These are phyloP conservation scores for Stemphylium vesicarium DNA, from an alignment of 2,329 filamentous ascomycete species.

Conservation along the genomic window DNA sequence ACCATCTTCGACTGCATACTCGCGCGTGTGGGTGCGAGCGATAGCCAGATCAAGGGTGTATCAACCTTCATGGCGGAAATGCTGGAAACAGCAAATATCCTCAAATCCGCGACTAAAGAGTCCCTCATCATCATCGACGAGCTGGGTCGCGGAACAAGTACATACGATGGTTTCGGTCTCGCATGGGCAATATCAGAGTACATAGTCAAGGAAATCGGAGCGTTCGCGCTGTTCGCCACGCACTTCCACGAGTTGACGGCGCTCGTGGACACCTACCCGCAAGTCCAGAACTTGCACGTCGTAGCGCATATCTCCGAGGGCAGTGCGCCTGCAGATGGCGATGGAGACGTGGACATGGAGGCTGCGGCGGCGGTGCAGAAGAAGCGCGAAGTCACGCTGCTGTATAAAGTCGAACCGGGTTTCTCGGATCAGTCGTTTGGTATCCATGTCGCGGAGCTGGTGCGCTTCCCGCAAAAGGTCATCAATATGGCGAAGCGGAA, in stretches of 20 bases:
- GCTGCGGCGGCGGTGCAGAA: constrained; percentile 47
- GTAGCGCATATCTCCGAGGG: constrained; percentile 82
- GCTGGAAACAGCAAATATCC: constrained; percentile 97
- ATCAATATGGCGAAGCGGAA: constrained; percentile 99
- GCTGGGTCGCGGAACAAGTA: constrained; percentile 92
- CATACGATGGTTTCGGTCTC: constrained; percentile 98
- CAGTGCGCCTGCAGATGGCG: constrained; percentile 9
- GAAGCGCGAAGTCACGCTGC: constrained; percentile 80
- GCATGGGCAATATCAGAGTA: constrained; percentile 99
- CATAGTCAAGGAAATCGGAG: constrained; percentile 93
- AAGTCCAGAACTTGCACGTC: constrained; percentile 92
- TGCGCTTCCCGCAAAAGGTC: constrained; percentile 95
- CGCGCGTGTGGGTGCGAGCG: constrained; percentile 91
- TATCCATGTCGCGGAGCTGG: constrained; percentile 96
- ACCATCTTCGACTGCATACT: constrained; percentile 98
- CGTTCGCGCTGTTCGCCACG: constrained; percentile 93
- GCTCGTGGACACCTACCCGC: constrained; percentile 81
- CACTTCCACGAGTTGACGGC: constrained; percentile 98
- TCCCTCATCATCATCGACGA: constrained; percentile 99
- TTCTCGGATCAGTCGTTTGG: constrained; percentile 98
- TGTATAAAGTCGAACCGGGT: constrained; percentile 96
- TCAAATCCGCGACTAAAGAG: constrained; percentile 94
- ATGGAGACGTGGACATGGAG: constrained; percentile 47
- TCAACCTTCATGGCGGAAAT: constrained; percentile 99
- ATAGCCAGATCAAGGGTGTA: constrained; percentile 96